phyloP scores from a whole-genome alignment of 345 rosid species.

The Salix udensis region DNA sequence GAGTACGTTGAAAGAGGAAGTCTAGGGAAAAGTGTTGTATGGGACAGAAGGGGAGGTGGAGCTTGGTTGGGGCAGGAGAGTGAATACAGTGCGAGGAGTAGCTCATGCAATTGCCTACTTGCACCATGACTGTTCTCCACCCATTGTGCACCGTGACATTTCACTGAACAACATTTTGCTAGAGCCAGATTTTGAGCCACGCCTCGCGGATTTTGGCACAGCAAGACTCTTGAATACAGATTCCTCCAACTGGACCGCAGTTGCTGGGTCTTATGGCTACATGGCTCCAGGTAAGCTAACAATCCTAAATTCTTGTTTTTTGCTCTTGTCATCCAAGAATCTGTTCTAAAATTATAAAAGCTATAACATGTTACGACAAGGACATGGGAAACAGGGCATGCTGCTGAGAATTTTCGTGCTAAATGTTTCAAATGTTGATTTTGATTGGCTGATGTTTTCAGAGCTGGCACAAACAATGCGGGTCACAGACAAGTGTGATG shows the following conservation, averaged over 20 bases:
- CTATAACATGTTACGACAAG: neutral
- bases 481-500: conserved; percentile 50
- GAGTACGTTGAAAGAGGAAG: conserved; percentile 59
- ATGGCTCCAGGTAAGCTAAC: conserved; percentile 67
- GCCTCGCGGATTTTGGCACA: conserved; percentile 64
- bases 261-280: conserved; percentile 67
- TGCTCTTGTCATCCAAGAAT: neutral
- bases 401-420: neutral
- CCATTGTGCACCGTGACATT: conserved; percentile 65
- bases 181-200: conserved; percentile 47
- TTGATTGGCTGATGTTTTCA: conserved; percentile 12
- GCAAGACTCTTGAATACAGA: conserved; percentile 48
- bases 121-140: conserved; percentile 63
- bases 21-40: conserved; percentile 41
- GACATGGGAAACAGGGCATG: neutral
- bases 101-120: conserved; percentile 72
- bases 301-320: neutral
- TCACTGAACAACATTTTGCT: conserved; percentile 54
- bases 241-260: conserved; percentile 59
- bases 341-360: neutral
- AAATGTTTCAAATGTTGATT: neutral
- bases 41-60: conserved; percentile 31
- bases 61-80: conserved; percentile 45
- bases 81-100: conserved; percentile 49
- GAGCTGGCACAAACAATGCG: conserved; percentile 44